phyloP scores from a whole-genome alignment of 169 alveolate species.

The Plasmodium vinckei region DNA sequence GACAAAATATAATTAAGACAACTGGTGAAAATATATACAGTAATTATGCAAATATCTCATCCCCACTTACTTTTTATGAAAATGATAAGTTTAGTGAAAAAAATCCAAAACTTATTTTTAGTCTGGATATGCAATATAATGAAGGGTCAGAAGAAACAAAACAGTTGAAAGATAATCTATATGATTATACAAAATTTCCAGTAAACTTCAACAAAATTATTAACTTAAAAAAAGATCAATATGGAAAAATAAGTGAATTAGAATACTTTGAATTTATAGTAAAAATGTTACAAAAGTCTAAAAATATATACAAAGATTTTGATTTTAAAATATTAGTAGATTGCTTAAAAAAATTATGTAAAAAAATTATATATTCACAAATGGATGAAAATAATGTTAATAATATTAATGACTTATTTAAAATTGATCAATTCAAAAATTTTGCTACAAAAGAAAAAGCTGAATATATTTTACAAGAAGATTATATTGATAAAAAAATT shows the following conservation, averaged over 20 bases:
- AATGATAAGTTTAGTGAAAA: not conserved
- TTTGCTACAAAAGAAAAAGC: slow-evolving; percentile 33
- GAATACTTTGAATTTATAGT: slow-evolving; percentile 38
- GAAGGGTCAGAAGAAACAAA: too few species aligned
- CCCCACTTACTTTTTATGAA: too few species aligned
- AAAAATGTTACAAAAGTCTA: slow-evolving; percentile 26
- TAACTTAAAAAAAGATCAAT: slow-evolving; percentile 15
- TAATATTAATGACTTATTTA: slow-evolving; percentile 56
- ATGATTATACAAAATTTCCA: slow-evolving; percentile 41
- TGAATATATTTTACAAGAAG: slow-evolving; percentile 2
- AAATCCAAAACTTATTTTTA: not conserved
- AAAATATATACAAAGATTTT: slow-evolving; percentile 34
- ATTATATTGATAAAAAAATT: slow-evolving; percentile 30
- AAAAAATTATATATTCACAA: slow-evolving; percentile 10
- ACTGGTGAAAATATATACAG: not conserved
- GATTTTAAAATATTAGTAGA: slow-evolving; percentile 36
- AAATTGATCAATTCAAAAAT: slow-evolving; percentile 68
- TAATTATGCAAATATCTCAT: too few species aligned
- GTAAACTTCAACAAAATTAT: slow-evolving; percentile 49
- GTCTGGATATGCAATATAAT: too few species aligned
- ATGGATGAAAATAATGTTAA: slow-evolving; percentile 23
- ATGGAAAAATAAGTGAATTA: slow-evolving; percentile 14
- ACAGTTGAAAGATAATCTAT: not conserved
- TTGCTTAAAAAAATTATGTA: slow-evolving; percentile 48
- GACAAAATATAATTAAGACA: not conserved